Evolutionary conservation across 1,284 basidiomycete species (phyloP), one percentile per base, ranked within the genome.

Genomic region (Ganoderma lucidum): DNA sequence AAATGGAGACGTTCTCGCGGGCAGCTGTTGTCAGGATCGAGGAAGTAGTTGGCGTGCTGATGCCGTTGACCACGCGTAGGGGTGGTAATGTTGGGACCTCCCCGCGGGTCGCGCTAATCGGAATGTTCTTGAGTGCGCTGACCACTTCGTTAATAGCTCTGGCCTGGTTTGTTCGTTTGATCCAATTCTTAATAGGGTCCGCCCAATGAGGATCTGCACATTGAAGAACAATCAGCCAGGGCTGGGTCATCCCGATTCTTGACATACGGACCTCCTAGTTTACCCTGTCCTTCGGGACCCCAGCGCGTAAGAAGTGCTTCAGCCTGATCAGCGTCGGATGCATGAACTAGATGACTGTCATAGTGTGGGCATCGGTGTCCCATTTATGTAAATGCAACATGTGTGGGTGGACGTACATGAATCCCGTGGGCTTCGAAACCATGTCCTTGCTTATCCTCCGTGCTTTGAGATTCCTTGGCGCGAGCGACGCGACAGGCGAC

Each of bases 291-390:
- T 80, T 98, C 96, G 60, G 93, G 91, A 44, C 94, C 92, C 96
- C 97, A 98, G 71, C 95, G 87, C 74, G 89, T 91, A 65, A 98
- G 88, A 68, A 98, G 87, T 41, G 93, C 95, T 78, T 95, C 94
- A 39, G 95, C 91, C 80, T 98, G 95, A 81, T 96, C 95, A 30
- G 91, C 94, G 80, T 97, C 95, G 68, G 95, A 96, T 23, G 97
- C 96, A 82, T 98, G 96, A 30, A 97, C 92, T 70, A 97, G 87
- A 81, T 98, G 97, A 63, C 96, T 97, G 76, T 44, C 66, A 75
- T 72, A 77, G 74, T 76, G 71, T 65, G 73, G 65, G 72, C 63
- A 56, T 58, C 55, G 64, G 45, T 28, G 56, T 66, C 19, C 14
- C 15, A 64, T 35, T 63, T 58, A 67, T 63, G 45, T 65, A 56